Conservation (phyloP, 23 red algal genomes). For the Agarophyton chilense region DNA sequence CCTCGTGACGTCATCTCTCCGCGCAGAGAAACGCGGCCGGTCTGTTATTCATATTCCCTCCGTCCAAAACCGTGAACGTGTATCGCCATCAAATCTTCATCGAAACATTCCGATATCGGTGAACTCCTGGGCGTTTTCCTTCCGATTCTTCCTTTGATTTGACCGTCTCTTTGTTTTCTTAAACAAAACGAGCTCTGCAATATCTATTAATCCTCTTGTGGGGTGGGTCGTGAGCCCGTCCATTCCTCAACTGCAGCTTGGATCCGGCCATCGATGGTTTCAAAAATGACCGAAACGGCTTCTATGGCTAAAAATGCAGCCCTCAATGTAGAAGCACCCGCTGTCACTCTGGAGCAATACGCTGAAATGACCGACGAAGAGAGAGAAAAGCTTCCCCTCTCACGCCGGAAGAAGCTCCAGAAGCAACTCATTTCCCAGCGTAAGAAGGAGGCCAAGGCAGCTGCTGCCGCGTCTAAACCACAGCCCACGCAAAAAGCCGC, state of each 20-base stretch:
- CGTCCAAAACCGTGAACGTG: neutral
- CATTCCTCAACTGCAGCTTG: neutral
- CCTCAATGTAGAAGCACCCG: neutral
- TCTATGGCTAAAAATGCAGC: neutral
- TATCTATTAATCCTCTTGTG: too few species aligned
- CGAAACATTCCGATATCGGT: too few species aligned
- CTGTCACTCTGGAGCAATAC: conserved; percentile 56
- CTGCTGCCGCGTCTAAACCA: conserved; percentile 23
- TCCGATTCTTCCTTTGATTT: too few species aligned
- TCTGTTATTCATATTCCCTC: too few species aligned
- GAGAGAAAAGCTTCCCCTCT: conserved; percentile 33
- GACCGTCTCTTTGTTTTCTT: too few species aligned
- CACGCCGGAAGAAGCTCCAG: conserved; percentile 69
- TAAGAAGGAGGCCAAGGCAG: conserved; percentile 66
- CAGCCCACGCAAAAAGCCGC: neutral
- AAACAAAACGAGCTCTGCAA: too few species aligned
- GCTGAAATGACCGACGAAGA: conserved; percentile 40
- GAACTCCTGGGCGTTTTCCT: too few species aligned
- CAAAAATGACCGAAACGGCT: neutral
- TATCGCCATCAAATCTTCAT: neutral
- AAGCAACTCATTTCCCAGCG: conserved; percentile 40
- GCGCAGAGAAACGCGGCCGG: too few species aligned
- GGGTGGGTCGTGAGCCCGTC: neutral
- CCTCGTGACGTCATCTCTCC: neutral
- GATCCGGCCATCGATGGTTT: neutral